Evolutionary conservation across 257 asterid genomes (phyloP).

Genomic region (Ehretia macrophylla): DNA sequence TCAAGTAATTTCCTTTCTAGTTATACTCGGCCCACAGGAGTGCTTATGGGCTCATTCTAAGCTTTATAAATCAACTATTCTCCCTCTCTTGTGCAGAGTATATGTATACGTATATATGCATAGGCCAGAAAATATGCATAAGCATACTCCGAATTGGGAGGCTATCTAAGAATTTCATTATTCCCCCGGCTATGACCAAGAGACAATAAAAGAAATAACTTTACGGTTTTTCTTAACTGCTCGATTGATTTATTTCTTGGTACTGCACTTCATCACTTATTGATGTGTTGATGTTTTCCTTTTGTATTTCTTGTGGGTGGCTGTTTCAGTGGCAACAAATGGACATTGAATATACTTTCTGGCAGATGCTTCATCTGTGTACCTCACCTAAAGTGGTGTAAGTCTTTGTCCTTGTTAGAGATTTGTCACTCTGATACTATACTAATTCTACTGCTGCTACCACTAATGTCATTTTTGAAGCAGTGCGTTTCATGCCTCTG

Average conservation of each 20-base stretch:
- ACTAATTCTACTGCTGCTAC: neutral
- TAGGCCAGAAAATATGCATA: neutral
- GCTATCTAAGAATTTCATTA: too few relatives aligned
- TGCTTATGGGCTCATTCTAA: too few relatives aligned
- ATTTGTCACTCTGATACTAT: neutral
- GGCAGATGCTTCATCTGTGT: conserved; percentile 99
- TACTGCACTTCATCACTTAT: neutral
- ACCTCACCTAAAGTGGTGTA: conserved; percentile 98
- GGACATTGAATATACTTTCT: conserved; percentile 96
- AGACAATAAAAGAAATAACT: neutral
- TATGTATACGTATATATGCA: too few relatives aligned
- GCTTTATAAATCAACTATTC: too few relatives aligned
- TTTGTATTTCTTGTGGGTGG: neutral
- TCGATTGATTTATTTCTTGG: neutral
- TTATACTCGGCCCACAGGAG: too few relatives aligned
- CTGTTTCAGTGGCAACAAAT: conserved; percentile 92
- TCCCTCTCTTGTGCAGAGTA: too few relatives aligned
- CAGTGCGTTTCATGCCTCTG: neutral
- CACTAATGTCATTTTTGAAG: neutral
- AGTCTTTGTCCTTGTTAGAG: conserved; percentile 37
- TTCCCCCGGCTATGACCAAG: too few relatives aligned
- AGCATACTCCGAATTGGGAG: too few relatives aligned
- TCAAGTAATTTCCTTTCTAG: neutral
- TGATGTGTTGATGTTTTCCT: neutral
- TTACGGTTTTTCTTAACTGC: neutral